These are phyloP conservation scores for Termitomyces sp. DNA, from an alignment of 768 basidiomycete genomes.

Conservation along the genomic window DNA sequence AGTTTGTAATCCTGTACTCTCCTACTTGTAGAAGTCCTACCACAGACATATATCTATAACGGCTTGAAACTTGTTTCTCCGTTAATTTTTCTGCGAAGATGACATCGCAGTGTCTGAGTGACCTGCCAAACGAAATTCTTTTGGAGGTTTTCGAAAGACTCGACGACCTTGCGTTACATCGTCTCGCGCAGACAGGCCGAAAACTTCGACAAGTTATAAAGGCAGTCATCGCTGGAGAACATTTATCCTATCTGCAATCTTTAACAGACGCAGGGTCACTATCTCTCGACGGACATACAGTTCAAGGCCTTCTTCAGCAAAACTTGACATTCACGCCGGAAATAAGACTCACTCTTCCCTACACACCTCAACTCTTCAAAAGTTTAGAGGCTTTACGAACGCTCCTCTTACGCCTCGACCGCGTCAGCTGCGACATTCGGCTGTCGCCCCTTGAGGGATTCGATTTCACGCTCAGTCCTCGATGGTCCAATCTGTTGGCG, in stretches of 20 bases:
- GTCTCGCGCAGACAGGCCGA: neutral
- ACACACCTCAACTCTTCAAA: neutral
- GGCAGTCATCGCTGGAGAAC: neutral
- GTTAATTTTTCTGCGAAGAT: neutral
- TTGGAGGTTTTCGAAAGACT: constrained; percentile 2
- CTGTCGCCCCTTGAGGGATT: neutral
- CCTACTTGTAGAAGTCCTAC: neutral
- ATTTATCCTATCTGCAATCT: constrained; percentile 1
- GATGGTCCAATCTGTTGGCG: constrained; percentile 4
- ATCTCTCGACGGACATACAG: neutral
- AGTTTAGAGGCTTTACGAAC: constrained; percentile 1
- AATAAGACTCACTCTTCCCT: neutral
- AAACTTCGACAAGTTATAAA: neutral
- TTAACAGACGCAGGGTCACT: constrained; percentile 2
- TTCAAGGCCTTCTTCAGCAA: neutral
- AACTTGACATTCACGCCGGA: neutral
- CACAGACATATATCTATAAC: neutral
- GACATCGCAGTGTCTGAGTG: neutral
- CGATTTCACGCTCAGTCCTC: neutral
- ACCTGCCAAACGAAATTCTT: constrained; percentile 10
- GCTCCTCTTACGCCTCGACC: neutral
- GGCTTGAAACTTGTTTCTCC: neutral
- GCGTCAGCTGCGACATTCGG: neutral
- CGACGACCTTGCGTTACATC: neutral
- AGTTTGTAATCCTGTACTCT: neutral